Base-by-base conservation (phyloP, 805 yeast species). In the Debaryomyces prosopidis region DNA sequence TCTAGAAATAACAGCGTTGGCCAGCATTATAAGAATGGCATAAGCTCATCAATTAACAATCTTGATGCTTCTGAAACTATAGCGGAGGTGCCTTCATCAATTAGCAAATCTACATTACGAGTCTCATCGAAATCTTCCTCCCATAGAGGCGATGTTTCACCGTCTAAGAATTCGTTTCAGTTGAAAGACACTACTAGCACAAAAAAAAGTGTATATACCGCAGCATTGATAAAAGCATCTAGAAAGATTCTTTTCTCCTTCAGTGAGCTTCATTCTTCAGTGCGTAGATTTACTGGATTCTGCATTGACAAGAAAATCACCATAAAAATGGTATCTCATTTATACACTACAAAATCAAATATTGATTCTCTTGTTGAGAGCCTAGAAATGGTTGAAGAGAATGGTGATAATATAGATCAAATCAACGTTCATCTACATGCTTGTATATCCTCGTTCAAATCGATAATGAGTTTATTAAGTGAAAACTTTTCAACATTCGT, bases 201-300 rank as follows among this genome's bases (percentile, higher is more conserved):
- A 42, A 30, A n/a, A 7, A 30, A 14, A 14, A 30, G 16, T n/a
- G 4, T 8, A 39, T 55, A 56, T 17, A 20, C 59, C 2, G 34
- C 54, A 4, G 49, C 63, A 2, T 53, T 68, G 2, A 62, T 74
- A 14, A 79, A 70, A 49, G 78, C 73, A 1, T 77, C 85, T n/a
- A 68, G 87, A 45, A 85, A 84, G 52, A 60, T 85, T 10, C 58
- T 83, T 9, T 83, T 82, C 57, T 71, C 87, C 2, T 77, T 82
- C 44, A 80, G 84, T 36, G 89, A 85, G 57, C 72, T 85, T 33
- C 88, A 82, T 49, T 76, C 81, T 30, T 78, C 80, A 4, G 68
- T 84, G 8, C 68, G 82, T 50, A 70, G 82, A 44, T 73, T 82
- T 44, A 74, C 82, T 6, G 77, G 82, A 1, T 81, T 81, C 48